Evolutionary conservation across 768 basidiomycete genomes (phyloP).

Genomic region (Podaxis sp.): DNA sequence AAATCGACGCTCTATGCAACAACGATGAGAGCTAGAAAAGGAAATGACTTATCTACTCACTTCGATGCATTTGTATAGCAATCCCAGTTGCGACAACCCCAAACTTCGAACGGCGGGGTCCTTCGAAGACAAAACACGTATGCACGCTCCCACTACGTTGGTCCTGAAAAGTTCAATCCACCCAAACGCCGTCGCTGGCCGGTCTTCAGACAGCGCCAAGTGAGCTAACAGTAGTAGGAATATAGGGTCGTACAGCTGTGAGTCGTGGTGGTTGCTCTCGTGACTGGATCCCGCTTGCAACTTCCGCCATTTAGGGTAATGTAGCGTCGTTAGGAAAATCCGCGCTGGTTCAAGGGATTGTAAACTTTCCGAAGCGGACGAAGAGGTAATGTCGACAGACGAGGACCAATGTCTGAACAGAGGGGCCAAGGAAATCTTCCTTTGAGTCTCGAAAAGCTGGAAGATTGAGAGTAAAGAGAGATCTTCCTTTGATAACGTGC

Average conservation of each 20-base stretch:
- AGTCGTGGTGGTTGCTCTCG: slow-evolving; percentile 30
- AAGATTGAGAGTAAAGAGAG: slow-evolving; percentile 71
- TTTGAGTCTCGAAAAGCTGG: slow-evolving; percentile 72
- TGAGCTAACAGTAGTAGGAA: slow-evolving; percentile 71
- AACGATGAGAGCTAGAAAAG: slow-evolving; percentile 1
- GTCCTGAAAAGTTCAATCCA: slow-evolving; percentile 89
- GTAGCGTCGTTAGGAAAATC: slow-evolving; percentile 69
- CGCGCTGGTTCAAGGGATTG: slow-evolving; percentile 66
- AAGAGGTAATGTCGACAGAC: slow-evolving; percentile 36
- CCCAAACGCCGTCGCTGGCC: slow-evolving; percentile 57
- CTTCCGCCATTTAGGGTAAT: slow-evolving; percentile 67
- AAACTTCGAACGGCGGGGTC: slow-evolving; percentile 58
- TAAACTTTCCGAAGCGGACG: slow-evolving; percentile 62
- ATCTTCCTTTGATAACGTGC: slow-evolving; percentile 68
- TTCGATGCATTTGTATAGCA: slow-evolving; percentile 59
- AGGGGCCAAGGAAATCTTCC: slow-evolving; percentile 60
- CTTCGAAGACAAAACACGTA: slow-evolving; percentile 71
- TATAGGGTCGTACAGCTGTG: slow-evolving; percentile 73
- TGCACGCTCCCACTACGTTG: slow-evolving; percentile 71
- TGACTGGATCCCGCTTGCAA: slow-evolving; percentile 37
- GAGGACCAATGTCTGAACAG: slow-evolving; percentile 70
- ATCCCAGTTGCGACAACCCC: slow-evolving; percentile 60
- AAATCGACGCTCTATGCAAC: slow-evolving; percentile 54
- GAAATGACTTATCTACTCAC: slow-evolving; percentile 37
- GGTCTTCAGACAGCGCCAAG: slow-evolving; percentile 60